Conservation (phyloP, 495 filamentous ascomycete genomes). For the Penicillium canariense region DNA sequence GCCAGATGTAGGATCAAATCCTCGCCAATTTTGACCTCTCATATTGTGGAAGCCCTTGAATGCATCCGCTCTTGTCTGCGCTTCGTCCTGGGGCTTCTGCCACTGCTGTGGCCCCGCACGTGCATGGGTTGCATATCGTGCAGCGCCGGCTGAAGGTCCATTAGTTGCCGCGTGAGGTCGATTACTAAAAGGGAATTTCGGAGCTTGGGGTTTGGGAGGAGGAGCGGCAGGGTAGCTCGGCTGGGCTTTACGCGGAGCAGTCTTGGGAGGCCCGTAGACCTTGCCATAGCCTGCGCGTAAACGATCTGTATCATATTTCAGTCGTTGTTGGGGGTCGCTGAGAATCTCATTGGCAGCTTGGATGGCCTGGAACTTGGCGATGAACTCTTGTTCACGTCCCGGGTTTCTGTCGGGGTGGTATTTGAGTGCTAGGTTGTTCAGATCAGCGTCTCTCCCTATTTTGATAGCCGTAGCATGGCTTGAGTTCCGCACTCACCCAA, state of each 20-base stretch:
- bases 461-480: background rate
- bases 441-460: background rate
- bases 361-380: constrained; percentile 78
- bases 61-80: constrained; percentile 55
- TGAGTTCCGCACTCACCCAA: constrained; percentile 55
- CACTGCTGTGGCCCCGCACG: constrained; percentile 41
- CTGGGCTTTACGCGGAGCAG: constrained; percentile 29
- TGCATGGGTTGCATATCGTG: constrained; percentile 54
- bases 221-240: constrained; percentile 24
- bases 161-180: constrained; percentile 35
- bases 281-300: constrained; percentile 47
- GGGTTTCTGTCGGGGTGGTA: constrained; percentile 91
- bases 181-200: constrained; percentile 27
- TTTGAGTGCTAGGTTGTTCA: constrained; percentile 58
- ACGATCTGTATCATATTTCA: constrained; percentile 77
- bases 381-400: constrained; percentile 73
- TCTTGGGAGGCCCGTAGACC: constrained; percentile 34
- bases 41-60: constrained; percentile 72
- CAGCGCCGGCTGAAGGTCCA: constrained; percentile 51
- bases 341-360: constrained; percentile 84
- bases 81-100: constrained; percentile 47
- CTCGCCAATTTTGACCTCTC: constrained; percentile 46
- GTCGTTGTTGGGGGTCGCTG: constrained; percentile 59
- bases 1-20: constrained; percentile 36
- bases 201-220: constrained; percentile 17